Evolutionary conservation across 2,329 filamentous ascomycete genomes (phyloP).

Genomic region (Bipolaris bicolor): DNA sequence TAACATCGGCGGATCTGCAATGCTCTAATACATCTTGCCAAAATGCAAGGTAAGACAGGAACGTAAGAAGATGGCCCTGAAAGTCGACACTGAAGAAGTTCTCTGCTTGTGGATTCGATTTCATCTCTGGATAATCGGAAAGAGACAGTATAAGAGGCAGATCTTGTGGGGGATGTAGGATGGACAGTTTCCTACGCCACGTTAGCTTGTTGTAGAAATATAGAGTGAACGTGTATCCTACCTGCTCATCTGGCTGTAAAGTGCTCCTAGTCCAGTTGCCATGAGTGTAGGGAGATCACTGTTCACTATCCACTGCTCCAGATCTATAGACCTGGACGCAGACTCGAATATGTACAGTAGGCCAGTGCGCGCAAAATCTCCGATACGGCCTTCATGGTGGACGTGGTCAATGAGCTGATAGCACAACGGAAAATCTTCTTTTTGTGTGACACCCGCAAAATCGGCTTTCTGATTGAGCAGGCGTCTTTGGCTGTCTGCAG

Average conservation of each 20-base stretch:
- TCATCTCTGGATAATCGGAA: conserved; percentile 82
- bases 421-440: conserved; percentile 93
- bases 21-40: conserved; percentile 99
- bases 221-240: conserved; percentile 31
- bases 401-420: conserved; percentile 97
- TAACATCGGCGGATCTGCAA: conserved; percentile 89
- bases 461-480: conserved; percentile 63
- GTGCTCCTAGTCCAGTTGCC: conserved; percentile 89
- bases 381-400: conserved; percentile 90
- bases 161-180: conserved; percentile 74
- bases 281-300: conserved; percentile 96
- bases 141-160: conserved; percentile 84
- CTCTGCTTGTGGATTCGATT: conserved; percentile 69
- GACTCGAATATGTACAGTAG: conserved; percentile 95
- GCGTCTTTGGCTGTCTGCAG: conserved; percentile 49
- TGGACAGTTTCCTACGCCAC: conserved; percentile 71
- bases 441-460: conserved; percentile 82
- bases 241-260: conserved; percentile 71
- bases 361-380: conserved; percentile 94
- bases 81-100: conserved; percentile 77
- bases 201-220: conserved; percentile 15
- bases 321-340: conserved; percentile 76
- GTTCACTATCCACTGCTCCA: conserved; percentile 97
- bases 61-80: conserved; percentile 86
- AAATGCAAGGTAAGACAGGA: conserved; percentile 91